phyloP scores from a whole-genome alignment of 768 basidiomycete species.

The Tylopilus balloui region DNA sequence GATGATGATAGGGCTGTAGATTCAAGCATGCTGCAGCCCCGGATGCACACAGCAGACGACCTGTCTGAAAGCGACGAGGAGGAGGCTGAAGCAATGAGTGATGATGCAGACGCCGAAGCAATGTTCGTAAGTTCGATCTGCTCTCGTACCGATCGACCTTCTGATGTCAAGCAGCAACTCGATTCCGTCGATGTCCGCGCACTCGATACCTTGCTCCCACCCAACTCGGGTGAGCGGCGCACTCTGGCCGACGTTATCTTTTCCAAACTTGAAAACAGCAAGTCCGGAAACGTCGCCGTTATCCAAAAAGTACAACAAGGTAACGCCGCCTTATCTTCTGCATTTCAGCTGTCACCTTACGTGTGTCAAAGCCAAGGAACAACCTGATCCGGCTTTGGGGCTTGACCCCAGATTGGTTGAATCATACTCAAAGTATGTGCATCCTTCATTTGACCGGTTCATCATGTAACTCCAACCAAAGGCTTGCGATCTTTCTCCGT shows the following conservation, averaged over 20 bases:
- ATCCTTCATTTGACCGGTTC: not conserved
- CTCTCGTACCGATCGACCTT: conserved; percentile 2
- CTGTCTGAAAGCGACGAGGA: conserved; percentile 55
- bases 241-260: conserved; percentile 98
- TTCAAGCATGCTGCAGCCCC: conserved; percentile 24
- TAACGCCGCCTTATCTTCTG: conserved; percentile 15
- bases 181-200: conserved; percentile 86
- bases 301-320: conserved; percentile 63
- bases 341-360: conserved; percentile 1
- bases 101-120: conserved; percentile 47
- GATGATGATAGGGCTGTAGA: conserved; percentile 32
- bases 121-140: conserved; percentile 47
- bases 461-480: conserved; percentile 32
- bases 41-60: conserved; percentile 36
- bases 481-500: conserved; percentile 79
- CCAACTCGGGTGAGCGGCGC: conserved; percentile 68
- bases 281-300: conserved; percentile 47
- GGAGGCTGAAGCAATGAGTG: conserved; percentile 13
- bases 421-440: conserved; percentile 81
- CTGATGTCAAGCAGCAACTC: conserved; percentile 57
- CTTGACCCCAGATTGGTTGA: conserved; percentile 91
- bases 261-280: conserved; percentile 75
- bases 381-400: conserved; percentile 78
- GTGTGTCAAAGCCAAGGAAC: conserved; percentile 39
- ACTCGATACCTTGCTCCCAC: conserved; percentile 75